Evolutionary conservation across 2,329 filamentous ascomycete genomes (phyloP).

Genomic region (Arthrobotrys sphaeroides): DNA sequence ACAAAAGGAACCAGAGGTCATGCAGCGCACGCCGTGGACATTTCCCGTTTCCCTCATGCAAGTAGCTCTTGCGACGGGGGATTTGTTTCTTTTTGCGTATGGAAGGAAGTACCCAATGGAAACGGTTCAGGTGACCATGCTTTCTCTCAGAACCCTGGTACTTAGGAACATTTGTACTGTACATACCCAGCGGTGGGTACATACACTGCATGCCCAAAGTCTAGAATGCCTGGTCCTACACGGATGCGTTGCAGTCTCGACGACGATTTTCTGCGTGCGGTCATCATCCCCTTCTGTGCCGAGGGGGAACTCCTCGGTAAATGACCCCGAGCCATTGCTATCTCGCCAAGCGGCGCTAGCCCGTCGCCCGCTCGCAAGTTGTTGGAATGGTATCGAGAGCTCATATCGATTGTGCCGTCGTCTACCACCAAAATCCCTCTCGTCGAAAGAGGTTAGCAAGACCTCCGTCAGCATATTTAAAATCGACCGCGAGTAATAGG

Average conservation of each 20-base stretch:
- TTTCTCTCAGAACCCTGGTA: slow-evolving; percentile 39
- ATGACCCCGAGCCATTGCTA: slow-evolving; percentile 33
- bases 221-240: slow-evolving; percentile 41
- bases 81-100: slow-evolving; percentile 43
- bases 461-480: background rate
- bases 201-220: slow-evolving; percentile 11
- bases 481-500: slow-evolving; percentile 8
- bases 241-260: slow-evolving; percentile 34
- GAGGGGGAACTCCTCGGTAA: slow-evolving; percentile 53
- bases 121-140: slow-evolving; percentile 53
- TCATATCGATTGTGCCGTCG: slow-evolving; percentile 42
- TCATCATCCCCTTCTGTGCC: slow-evolving; percentile 33
- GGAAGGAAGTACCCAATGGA: slow-evolving; percentile 36
- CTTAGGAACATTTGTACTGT: slow-evolving; percentile 25
- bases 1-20: background rate
- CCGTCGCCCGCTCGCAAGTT: slow-evolving; percentile 16
- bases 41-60: slow-evolving; percentile 43
- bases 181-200: slow-evolving; percentile 41
- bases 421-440: slow-evolving; percentile 29
- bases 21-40: slow-evolving; percentile 20
- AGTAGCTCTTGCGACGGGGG: slow-evolving; percentile 23
- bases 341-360: slow-evolving; percentile 33
- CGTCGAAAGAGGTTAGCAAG: slow-evolving; percentile 40
- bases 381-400: slow-evolving; percentile 50
- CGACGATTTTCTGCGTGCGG: slow-evolving; percentile 9